Conservation (phyloP, 176 grass and related monocot species). For the Avena insularis region DNA sequence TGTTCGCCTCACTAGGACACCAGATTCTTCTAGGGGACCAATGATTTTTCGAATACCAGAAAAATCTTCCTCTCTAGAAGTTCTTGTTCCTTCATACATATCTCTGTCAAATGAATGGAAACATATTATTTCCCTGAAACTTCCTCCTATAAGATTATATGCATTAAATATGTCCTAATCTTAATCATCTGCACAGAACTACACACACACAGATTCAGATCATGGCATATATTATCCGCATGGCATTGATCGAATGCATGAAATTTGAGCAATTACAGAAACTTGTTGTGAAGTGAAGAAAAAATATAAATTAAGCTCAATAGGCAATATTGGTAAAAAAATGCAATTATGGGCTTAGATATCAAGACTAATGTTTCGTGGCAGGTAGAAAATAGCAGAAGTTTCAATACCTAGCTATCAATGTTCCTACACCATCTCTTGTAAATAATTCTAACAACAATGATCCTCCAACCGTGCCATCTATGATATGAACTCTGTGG, state of each 20-base stretch:
- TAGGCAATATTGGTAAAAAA: not conserved
- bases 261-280: not conserved
- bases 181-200: not conserved
- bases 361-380: not conserved
- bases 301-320: slow-evolving; percentile 12
- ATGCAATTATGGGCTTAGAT: slow-evolving; percentile 20
- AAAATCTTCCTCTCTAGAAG: slow-evolving; percentile 77
- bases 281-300: slow-evolving; percentile 10
- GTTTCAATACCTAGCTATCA: slow-evolving; percentile 83
- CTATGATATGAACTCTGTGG: slow-evolving; percentile 94
- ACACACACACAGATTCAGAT: not conserved
- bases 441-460: slow-evolving; percentile 92
- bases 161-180: slow-evolving; percentile 19
- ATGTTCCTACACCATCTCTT: slow-evolving; percentile 90
- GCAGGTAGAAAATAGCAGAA: slow-evolving; percentile 19
- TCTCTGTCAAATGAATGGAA: slow-evolving; percentile 53
- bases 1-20: slow-evolving; percentile 74
- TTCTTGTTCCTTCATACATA: slow-evolving; percentile 93
- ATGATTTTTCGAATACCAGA: slow-evolving; percentile 88
- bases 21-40: slow-evolving; percentile 77
- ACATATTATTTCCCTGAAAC: slow-evolving; percentile 18
- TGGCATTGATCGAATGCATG: slow-evolving; percentile 22
- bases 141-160: slow-evolving; percentile 17
- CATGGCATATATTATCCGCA: not conserved
- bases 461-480: slow-evolving; percentile 87